A percentile compares a stretch with the other conserved stretches of the same genome.
phyloP scores from a whole-genome alignment of 176 grass and related monocot genomes.

The Echinochloa phyllopogon region DNA sequence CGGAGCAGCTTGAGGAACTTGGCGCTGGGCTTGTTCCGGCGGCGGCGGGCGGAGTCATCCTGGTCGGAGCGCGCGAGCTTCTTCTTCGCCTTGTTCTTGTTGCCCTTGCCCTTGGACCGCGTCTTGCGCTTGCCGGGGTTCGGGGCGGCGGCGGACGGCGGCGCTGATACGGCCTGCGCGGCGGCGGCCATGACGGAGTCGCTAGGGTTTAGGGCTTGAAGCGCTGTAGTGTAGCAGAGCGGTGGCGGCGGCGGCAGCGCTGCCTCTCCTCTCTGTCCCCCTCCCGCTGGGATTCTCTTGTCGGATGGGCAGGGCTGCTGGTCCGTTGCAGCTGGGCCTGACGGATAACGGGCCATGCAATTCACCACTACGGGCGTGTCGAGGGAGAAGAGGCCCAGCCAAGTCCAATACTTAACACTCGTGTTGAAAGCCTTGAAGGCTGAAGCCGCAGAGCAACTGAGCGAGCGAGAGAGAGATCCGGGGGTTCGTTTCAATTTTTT shows the following conservation, averaged over 20 bases:
- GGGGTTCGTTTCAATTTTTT: no score
- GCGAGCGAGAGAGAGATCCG: no score
- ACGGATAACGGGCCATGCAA: neutral
- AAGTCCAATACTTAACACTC: no score
- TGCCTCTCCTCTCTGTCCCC: neutral
- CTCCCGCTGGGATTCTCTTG: neutral
- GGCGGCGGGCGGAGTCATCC: slow-evolving; percentile 42
- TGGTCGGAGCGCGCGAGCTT: slow-evolving; percentile 31
- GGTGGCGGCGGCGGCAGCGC: neutral
- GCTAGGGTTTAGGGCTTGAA: slow-evolving; percentile 10
- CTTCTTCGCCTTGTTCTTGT: slow-evolving; percentile 27
- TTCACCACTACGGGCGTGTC: no score
- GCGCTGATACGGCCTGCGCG: neutral
- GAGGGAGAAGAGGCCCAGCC: no score
- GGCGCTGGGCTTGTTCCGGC: slow-evolving; percentile 68
- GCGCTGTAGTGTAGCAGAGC: neutral
- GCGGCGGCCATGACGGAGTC: neutral
- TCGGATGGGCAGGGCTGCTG: no score
- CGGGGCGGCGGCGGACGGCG: neutral
- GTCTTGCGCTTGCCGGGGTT: slow-evolving; percentile 53
- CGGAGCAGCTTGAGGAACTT: slow-evolving; percentile 75
- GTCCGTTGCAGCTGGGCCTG: neutral
- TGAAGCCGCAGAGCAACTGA: no score
- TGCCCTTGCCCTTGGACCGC: slow-evolving; percentile 53
- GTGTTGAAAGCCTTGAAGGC: no score